Conservation (phyloP, 2,329 filamentous ascomycete species). For the Stemphylium vesicarium region DNA sequence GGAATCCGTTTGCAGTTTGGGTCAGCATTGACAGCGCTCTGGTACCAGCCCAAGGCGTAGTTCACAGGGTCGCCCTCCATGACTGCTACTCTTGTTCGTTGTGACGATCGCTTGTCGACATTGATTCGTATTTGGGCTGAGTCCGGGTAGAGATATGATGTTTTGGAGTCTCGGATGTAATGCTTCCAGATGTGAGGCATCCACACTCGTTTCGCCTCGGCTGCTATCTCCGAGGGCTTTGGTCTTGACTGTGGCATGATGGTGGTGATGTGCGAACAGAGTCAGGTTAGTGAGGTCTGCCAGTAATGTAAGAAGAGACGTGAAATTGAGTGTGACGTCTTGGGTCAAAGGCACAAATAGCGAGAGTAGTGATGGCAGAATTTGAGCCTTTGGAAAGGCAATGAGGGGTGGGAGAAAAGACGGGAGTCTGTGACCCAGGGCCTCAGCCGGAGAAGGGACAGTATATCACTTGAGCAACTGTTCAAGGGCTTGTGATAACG, state of each 20-base stretch:
- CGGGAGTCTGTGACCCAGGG: slow-evolving; percentile 13
- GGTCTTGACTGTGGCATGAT: slow-evolving; percentile 65
- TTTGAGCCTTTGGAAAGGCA: slow-evolving; percentile 11
- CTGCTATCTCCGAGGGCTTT: slow-evolving; percentile 72
- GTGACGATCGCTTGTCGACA: slow-evolving; percentile 54
- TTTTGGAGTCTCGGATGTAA: slow-evolving; percentile 61
- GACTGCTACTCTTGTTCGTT: slow-evolving; percentile 53
- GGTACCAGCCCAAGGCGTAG: slow-evolving; percentile 66
- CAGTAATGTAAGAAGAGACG: neutral
- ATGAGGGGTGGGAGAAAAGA: slow-evolving; percentile 15
- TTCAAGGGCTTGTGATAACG: slow-evolving; percentile 36
- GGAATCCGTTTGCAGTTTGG: slow-evolving; percentile 57
- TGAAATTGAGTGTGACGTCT: neutral
- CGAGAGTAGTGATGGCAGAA: neutral
- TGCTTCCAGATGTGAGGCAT: slow-evolving; percentile 68
- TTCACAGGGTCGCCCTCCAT: slow-evolving; percentile 55
- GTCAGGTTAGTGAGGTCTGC: slow-evolving; percentile 7
- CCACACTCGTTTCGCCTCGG: slow-evolving; percentile 73
- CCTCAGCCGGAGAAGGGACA: slow-evolving; percentile 29
- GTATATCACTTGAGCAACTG: slow-evolving; percentile 38
- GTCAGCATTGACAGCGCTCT: slow-evolving; percentile 39
- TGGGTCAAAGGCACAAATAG: slow-evolving; percentile 15
- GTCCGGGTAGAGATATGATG: slow-evolving; percentile 64
- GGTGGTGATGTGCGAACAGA: slow-evolving; percentile 2
- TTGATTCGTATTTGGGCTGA: slow-evolving; percentile 49